Conservation (phyloP, 108 stramenopile species). For the Pseudonitzschia pungens region DNA sequence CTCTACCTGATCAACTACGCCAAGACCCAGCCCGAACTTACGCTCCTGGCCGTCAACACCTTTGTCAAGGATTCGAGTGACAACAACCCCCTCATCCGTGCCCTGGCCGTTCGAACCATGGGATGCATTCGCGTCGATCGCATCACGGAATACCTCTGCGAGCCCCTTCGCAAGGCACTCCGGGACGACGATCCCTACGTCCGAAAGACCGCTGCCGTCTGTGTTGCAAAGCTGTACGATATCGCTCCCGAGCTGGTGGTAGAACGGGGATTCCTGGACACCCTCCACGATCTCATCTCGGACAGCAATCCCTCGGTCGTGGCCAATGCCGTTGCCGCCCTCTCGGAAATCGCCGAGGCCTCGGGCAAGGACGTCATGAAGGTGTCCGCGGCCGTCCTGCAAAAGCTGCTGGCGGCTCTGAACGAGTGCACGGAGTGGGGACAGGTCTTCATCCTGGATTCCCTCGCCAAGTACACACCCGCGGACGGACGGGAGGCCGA, state of each 20-base stretch:
- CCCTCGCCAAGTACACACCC: conserved; percentile 94
- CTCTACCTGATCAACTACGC: conserved; percentile 99
- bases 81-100: conserved; percentile 98
- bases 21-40: conserved; percentile 98
- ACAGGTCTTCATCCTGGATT: conserved; percentile 98
- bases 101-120: conserved; percentile 99
- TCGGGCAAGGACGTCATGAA: conserved; percentile 95
- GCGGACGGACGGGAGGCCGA: conserved; percentile 93
- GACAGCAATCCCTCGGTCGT: conserved; percentile 98
- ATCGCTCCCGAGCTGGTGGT: conserved; percentile 95
- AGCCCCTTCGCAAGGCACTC: conserved; percentile 90
- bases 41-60: conserved; percentile 98
- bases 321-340: conserved; percentile 99
- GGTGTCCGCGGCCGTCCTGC: conserved; percentile 90
- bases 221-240: conserved; percentile 99
- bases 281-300: conserved; percentile 92
- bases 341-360: conserved; percentile 96
- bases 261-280: conserved; percentile 97
- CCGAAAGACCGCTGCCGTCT: conserved; percentile 98
- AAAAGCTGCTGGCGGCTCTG: conserved; percentile 96
- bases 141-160: conserved; percentile 99
- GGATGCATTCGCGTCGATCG: conserved; percentile 99
- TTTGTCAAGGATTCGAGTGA: conserved; percentile 99
- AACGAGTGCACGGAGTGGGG: conserved; percentile 99
- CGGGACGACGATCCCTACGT: conserved; percentile 98